Evolutionary conservation across 2,329 filamentous ascomycete genomes (phyloP).

Genomic region (Ceratocystis papillata): DNA sequence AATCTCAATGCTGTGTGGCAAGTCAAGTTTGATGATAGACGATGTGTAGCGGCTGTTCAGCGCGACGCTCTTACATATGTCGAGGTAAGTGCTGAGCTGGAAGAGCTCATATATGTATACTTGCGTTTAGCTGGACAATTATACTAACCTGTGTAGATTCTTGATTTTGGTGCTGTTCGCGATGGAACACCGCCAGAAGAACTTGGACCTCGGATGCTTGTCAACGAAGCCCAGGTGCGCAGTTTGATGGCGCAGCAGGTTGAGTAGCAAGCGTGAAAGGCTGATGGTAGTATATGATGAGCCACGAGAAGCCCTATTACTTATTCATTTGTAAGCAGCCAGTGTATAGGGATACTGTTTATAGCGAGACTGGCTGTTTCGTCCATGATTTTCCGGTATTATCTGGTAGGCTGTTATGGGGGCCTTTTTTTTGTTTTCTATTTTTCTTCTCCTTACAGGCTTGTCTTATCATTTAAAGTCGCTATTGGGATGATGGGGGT

Average conservation of each 20-base stretch:
- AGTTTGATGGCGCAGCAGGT: conserved; percentile 34
- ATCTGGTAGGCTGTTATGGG: neutral
- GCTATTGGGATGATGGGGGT: neutral
- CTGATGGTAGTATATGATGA: neutral
- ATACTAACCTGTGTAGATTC: conserved; percentile 52
- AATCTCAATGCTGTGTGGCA: conserved; percentile 98
- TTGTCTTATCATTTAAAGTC: neutral
- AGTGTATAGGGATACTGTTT: neutral
- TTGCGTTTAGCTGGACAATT: conserved; percentile 26
- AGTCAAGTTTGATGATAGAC: conserved; percentile 89
- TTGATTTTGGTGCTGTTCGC: conserved; percentile 89
- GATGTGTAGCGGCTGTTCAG: conserved; percentile 94
- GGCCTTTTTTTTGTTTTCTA: neutral
- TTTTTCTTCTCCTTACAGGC: neutral
- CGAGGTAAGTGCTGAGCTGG: conserved; percentile 53
- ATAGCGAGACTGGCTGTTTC: neutral
- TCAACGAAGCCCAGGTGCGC: conserved; percentile 45
- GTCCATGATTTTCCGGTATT: neutral
- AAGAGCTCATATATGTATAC: conserved; percentile 17
- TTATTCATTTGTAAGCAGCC: neutral
- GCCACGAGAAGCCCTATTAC: neutral
- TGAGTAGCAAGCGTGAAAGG: conserved; percentile 24
- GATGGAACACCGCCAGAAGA: conserved; percentile 71
- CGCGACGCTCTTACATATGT: conserved; percentile 87
- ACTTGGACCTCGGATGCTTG: conserved; percentile 66